Base-by-base conservation (phyloP, 805 yeast species). In the Peterozyma toletana region DNA sequence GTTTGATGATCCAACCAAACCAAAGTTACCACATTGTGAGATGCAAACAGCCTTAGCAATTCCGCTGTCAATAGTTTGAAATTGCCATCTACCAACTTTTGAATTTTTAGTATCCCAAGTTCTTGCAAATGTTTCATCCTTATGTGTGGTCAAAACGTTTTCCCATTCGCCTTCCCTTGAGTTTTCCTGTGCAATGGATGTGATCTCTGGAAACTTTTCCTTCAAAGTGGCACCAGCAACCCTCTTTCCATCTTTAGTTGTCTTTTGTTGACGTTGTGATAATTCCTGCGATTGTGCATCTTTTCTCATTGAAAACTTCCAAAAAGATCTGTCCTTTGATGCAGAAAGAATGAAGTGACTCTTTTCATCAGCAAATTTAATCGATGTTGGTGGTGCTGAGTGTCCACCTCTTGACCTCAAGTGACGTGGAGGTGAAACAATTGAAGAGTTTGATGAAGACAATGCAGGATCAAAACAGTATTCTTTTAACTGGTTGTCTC, bases 391-490 rank as follows among this genome's bases (percentile, higher is more conserved):
- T 3, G 99, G 96, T 30, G 86, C 83, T 3, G 96, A 79, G 60
- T 93, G 99, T n/a, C 99, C 99, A 54, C 97, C 98, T 58, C 99
- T 77, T 1, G 95, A 85, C 60, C 99, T 78, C 54, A 95, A 70
- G 48, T 82, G 79, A 57, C 99, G 81, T 37, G 99, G 98, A 1
- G 96, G 96, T 11, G 89, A 78, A 5, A 86, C 82, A 30, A 87
- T 78, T 2, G 82, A 68, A 0, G 76, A 54, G 51, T 80, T 77
- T 5, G 82, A 64, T 1, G 83, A 67, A 0, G 90, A 79, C 41
- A 90, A 66, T 1, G 93, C 78, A 2, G 97, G 97, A 63, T 93
- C 99, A 63, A 93, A 93, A 0, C 89, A 97, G 53, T 72, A 86
- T 62, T 93, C 98, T 55, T 86, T 86, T 53, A 93, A 68, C 34